phyloP scores from a whole-genome alignment of 75 land plant species.

The Pseudotsuga menziesii region DNA sequence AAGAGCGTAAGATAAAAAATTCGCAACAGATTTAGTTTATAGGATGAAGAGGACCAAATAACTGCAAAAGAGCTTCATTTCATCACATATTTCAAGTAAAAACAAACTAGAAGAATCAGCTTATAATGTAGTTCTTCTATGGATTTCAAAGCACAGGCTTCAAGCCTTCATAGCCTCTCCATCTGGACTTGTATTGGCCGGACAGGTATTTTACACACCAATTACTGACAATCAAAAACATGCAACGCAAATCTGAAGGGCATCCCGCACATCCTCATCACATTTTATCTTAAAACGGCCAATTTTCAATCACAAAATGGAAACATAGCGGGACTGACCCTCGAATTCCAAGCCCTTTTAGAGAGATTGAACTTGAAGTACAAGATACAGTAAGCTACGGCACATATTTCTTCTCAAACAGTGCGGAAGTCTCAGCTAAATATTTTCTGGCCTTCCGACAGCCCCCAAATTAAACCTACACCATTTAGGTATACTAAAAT shows the following conservation, averaged over 20 bases:
- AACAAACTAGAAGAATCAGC: neutral
- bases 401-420: too few species aligned
- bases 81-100: neutral
- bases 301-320: neutral
- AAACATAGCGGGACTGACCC: neutral
- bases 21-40: too few species aligned
- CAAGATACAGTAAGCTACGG: too few species aligned
- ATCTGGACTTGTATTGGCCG: neutral
- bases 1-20: neutral
- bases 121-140: neutral
- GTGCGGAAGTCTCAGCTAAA: too few species aligned
- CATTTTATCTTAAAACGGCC: neutral
- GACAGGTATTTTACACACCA: neutral
- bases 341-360: neutral
- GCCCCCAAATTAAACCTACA: too few species aligned
- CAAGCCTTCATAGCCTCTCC: neutral
- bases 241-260: neutral
- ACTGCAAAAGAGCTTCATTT: neutral
- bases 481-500: too few species aligned
- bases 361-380: too few species aligned
- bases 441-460: too few species aligned
- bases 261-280: neutral
- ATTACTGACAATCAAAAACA: neutral
- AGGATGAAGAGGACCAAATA: neutral
- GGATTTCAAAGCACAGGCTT: neutral